A percentile compares a stretch with the other conserved stretches of the same genome.
Evolutionary conservation across 495 filamentous ascomycete species (phyloP).

Genomic region (Choiromyces venosus): DNA sequence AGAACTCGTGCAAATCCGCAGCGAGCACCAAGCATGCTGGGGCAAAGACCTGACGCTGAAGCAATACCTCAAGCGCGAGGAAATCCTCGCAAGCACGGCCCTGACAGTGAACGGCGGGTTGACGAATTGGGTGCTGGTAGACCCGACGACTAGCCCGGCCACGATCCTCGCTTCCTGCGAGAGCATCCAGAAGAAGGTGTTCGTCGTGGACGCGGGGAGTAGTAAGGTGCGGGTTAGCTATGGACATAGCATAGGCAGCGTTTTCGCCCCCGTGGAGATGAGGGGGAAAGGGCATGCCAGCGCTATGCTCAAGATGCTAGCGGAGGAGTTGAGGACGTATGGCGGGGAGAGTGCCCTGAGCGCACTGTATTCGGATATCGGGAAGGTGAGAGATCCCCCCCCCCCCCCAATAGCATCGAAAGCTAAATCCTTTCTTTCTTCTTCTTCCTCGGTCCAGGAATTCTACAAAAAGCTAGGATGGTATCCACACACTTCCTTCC

Average conservation of each 20-base stretch:
- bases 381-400: conserved; percentile 53
- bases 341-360: conserved; percentile 51
- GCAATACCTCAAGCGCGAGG: conserved; percentile 73
- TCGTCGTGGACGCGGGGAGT: conserved; percentile 55
- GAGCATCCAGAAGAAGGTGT: conserved; percentile 66
- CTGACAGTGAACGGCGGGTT: conserved; percentile 69
- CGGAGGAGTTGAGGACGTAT: conserved; percentile 22
- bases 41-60: conserved; percentile 45
- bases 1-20: conserved; percentile 33
- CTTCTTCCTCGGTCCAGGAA: conserved; percentile 39
- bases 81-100: conserved; percentile 58
- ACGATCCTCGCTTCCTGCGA: conserved; percentile 76
- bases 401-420: conserved; percentile 7
- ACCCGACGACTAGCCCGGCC: conserved; percentile 46
- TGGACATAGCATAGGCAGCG: conserved; percentile 72
- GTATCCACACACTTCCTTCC: conserved; percentile 64
- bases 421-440: conserved; percentile 6
- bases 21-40: conserved; percentile 30
- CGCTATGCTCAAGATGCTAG: conserved; percentile 60
- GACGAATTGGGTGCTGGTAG: conserved; percentile 80
- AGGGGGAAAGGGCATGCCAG: conserved; percentile 73
- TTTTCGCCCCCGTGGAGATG: conserved; percentile 69
- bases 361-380: conserved; percentile 89
- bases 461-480: conserved; percentile 84
- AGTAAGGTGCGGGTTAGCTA: neutral